A percentile compares a stretch with the other conserved stretches of the same genome.
Evolutionary conservation across 441 rosid genomes (phyloP).

Genomic region (Adansonia grandidieri): DNA sequence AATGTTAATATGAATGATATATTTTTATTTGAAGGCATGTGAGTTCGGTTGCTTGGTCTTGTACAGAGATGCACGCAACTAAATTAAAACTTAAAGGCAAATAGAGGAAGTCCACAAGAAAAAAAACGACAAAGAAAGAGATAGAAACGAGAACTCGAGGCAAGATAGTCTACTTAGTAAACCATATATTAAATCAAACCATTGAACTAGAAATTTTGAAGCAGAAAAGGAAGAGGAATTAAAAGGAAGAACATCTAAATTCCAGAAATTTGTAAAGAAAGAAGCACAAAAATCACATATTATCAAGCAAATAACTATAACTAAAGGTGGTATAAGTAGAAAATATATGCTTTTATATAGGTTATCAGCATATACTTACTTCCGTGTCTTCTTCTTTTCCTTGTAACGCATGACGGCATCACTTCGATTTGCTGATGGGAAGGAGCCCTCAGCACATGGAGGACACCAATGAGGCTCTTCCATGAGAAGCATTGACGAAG

Average conservation of each 20-base stretch:
- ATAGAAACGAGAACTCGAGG: background rate
- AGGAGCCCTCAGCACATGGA: constrained; percentile 63
- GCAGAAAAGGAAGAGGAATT: background rate
- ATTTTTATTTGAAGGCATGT: background rate
- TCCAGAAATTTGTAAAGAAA: background rate
- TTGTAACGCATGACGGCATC: constrained; percentile 94
- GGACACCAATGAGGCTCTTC: constrained; percentile 95
- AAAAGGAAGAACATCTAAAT: background rate
- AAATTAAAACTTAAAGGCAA: background rate
- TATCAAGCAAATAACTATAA: background rate
- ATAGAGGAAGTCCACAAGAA: background rate
- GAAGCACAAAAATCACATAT: background rate
- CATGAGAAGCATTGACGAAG: constrained; percentile 70
- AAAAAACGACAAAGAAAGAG: background rate
- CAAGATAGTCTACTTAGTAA: background rate
- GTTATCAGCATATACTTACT: constrained; percentile 51
- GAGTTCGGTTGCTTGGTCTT: background rate
- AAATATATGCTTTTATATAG: background rate
- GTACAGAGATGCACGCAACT: background rate
- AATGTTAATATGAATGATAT: background rate
- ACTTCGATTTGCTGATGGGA: constrained; percentile 65
- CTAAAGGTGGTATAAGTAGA: background rate
- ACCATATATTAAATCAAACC: background rate
- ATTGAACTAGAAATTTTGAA: background rate
- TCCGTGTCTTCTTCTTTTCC: constrained; percentile 94